Evolutionary conservation across 352 stramenopile genomes (phyloP).

Genomic region (Phytophthora pisi): DNA sequence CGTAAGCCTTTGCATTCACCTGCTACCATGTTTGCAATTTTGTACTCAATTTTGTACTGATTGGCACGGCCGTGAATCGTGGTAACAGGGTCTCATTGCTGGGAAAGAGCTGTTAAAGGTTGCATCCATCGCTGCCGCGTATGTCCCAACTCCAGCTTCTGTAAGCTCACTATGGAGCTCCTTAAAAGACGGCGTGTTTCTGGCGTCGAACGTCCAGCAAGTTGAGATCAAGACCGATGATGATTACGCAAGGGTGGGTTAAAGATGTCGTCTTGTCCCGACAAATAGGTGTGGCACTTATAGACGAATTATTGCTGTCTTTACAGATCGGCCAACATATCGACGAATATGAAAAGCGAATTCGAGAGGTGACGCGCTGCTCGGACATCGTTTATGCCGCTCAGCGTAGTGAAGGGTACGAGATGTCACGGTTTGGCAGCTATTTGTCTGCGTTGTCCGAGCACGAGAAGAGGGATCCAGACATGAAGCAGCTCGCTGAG

Average conservation of each 20-base stretch:
- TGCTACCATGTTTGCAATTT: background rate
- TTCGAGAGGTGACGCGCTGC: constrained; percentile 80
- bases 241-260: constrained; percentile 74
- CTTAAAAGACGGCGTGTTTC: constrained; percentile 79
- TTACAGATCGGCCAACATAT: constrained; percentile 87
- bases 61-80: background rate
- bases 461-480: constrained; percentile 74
- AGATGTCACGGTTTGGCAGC: constrained; percentile 86
- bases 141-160: constrained; percentile 76
- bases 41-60: background rate
- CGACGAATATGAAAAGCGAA: constrained; percentile 84
- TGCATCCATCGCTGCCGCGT: constrained; percentile 68
- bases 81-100: constrained; percentile 70
- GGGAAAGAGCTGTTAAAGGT: constrained; percentile 86
- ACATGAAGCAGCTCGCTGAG: constrained; percentile 79
- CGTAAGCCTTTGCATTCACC: background rate
- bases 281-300: background rate
- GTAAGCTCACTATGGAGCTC: constrained; percentile 86
- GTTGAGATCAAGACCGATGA: constrained; percentile 89
- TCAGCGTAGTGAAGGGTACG: constrained; percentile 83
- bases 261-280: background rate
- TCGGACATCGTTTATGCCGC: constrained; percentile 84
- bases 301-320: constrained; percentile 2
- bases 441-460: constrained; percentile 80
- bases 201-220: constrained; percentile 80